These are phyloP conservation scores for Clarireedia homoeocarpa DNA, from an alignment of 2,329 filamentous ascomycete genomes.

Conservation along the genomic window DNA sequence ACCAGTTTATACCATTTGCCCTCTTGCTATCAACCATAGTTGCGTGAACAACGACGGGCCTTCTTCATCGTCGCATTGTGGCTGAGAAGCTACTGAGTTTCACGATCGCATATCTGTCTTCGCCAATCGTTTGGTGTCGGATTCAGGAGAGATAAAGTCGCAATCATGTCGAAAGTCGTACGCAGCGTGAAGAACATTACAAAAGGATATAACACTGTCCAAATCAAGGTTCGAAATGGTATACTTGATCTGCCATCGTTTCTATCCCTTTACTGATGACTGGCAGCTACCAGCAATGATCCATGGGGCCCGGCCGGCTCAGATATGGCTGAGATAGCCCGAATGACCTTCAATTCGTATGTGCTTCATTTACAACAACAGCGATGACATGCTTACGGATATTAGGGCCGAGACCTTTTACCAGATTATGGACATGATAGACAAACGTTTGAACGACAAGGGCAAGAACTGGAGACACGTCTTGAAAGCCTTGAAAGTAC, in stretches of 20 bases:
- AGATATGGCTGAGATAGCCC: slow-evolving; percentile 97
- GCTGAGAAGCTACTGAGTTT: slow-evolving; percentile 2
- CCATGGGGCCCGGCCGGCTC: slow-evolving; percentile 97
- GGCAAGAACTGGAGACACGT: slow-evolving; percentile 99
- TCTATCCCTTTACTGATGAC: slow-evolving; percentile 24
- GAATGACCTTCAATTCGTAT: slow-evolving; percentile 96
- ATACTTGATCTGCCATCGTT: slow-evolving; percentile 32
- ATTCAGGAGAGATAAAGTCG: slow-evolving; percentile 12
- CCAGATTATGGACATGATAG: slow-evolving; percentile 99
- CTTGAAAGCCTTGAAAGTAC: slow-evolving; percentile 91
- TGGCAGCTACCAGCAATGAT: slow-evolving; percentile 92
- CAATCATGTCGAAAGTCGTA: slow-evolving; percentile 89
- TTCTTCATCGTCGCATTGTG: slow-evolving; percentile 6
- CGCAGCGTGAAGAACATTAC: slow-evolving; percentile 98
- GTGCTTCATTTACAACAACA: slow-evolving; percentile 27
- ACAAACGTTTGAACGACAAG: slow-evolving; percentile 97
- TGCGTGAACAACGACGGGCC: not conserved
- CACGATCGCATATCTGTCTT: not conserved
- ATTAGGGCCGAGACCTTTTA: slow-evolving; percentile 85
- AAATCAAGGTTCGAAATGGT: slow-evolving; percentile 99
- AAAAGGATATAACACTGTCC: slow-evolving; percentile 92
- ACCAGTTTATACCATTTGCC: too few relatives aligned
- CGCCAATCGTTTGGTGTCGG: not conserved
- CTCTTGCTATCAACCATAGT: not conserved
- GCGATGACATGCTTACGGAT: slow-evolving; percentile 4